Conservation (phyloP, 805 yeast species). For the Candida quercuum region DNA sequence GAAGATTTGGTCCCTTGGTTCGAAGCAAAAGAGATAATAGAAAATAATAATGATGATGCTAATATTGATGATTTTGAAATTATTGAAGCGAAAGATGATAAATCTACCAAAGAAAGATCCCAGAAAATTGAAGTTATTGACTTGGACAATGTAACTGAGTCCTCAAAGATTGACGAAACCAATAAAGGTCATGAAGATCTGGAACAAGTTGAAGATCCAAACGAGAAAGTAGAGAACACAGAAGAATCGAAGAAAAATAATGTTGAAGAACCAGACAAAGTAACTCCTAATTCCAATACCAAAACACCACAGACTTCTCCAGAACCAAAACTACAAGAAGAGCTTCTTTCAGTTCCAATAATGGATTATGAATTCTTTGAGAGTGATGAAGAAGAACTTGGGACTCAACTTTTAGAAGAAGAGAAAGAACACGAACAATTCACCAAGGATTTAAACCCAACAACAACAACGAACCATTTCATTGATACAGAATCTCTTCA, state of each 20-base stretch:
- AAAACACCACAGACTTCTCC: too few relatives aligned
- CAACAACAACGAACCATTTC: constrained; percentile 6
- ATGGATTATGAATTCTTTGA: constrained; percentile 68
- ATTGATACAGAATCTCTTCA: constrained; percentile 37
- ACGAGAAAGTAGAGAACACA: not conserved
- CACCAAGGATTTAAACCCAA: constrained; percentile 34
- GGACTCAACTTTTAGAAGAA: constrained; percentile 61
- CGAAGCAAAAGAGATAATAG: constrained; percentile 35
- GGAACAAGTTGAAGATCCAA: too few relatives aligned
- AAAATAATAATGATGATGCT: constrained; percentile 8
- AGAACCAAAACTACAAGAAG: too few relatives aligned
- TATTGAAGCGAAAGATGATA: constrained; percentile 2
- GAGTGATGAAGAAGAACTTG: constrained; percentile 68
- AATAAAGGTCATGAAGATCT: too few relatives aligned
- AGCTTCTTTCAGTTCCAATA: constrained; percentile 17
- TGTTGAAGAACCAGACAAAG: too few relatives aligned
- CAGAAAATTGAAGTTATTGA: constrained; percentile 1
- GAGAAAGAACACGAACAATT: constrained; percentile 68
- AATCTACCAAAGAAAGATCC: too few relatives aligned
- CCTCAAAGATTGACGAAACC: too few relatives aligned
- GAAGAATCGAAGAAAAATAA: too few relatives aligned
- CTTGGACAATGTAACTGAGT: too few relatives aligned
- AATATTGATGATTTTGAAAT: constrained; percentile 14
- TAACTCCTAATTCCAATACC: too few relatives aligned
- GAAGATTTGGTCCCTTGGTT: constrained; percentile 48